phyloP scores from a whole-genome alignment of 768 basidiomycete species.

The Suillus clintonianus region DNA sequence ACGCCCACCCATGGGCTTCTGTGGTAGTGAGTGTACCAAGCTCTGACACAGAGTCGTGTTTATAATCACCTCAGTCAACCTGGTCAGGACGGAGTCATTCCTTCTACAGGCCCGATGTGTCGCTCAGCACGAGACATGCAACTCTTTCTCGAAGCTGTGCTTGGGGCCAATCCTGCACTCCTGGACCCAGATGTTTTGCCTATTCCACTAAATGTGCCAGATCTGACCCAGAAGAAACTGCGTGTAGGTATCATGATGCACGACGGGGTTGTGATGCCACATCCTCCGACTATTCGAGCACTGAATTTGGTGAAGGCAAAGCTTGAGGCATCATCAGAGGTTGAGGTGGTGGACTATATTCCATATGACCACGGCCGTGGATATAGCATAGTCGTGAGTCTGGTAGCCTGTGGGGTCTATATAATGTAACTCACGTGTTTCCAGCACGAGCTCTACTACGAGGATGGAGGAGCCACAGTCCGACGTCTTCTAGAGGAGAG shows the following conservation, averaged over 20 bases:
- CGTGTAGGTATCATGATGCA: conserved; percentile 34
- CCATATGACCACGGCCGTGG: conserved; percentile 38
- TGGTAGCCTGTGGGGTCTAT: neutral
- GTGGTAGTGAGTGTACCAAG: conserved; percentile 21
- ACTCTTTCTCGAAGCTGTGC: conserved; percentile 19
- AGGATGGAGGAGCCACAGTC: conserved; percentile 37
- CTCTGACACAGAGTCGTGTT: neutral
- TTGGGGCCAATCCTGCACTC: conserved; percentile 41
- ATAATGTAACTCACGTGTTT: neutral
- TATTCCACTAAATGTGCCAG: conserved; percentile 26
- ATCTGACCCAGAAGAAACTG: conserved; percentile 30
- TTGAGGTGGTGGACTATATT: conserved; percentile 38
- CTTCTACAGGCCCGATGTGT: conserved; percentile 28
- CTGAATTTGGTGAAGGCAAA: conserved; percentile 37
- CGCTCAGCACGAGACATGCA: conserved; percentile 26
- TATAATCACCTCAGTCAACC: conserved; percentile 22
- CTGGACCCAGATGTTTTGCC: conserved; percentile 38
- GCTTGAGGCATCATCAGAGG: conserved; percentile 32
- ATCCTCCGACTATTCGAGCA: conserved; percentile 44
- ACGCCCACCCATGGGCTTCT: conserved; percentile 20
- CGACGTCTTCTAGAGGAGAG: conserved; percentile 22
- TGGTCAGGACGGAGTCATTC: conserved; percentile 20
- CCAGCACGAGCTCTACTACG: conserved; percentile 39
- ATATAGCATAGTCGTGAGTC: conserved; percentile 34
- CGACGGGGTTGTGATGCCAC: conserved; percentile 40